Percentiles rank a stretch among this genome's conserved stretches.
Conservation (phyloP, 2,329 filamentous ascomycete genomes). For the Xylariaceae sp. region DNA sequence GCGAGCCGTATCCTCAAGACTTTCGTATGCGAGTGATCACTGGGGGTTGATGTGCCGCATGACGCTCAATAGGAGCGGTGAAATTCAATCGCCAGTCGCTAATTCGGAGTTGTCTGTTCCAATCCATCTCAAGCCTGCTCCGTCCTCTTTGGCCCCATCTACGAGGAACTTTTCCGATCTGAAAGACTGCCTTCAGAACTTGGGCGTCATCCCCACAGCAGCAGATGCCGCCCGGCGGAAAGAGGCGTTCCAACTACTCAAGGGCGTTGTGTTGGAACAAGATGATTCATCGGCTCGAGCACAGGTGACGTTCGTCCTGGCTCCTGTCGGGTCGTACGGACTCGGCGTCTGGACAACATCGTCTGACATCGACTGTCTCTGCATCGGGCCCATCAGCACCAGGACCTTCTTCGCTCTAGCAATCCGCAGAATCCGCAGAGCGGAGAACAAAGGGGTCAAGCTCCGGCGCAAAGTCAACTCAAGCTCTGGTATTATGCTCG, state of each 20-base stretch:
- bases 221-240: conserved; percentile 38
- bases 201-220: conserved; percentile 41
- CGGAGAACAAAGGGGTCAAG: conserved; percentile 37
- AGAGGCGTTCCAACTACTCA: conserved; percentile 42
- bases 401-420: conserved; percentile 57
- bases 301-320: conserved; percentile 42
- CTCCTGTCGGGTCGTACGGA: conserved; percentile 61
- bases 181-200: conserved; percentile 32
- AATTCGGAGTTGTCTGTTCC: conserved; percentile 27
- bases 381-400: conserved; percentile 56
- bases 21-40: conserved; percentile 47
- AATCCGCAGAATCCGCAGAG: conserved; percentile 47
- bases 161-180: conserved; percentile 33
- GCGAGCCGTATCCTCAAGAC: conserved; percentile 3
- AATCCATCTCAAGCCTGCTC: conserved; percentile 31
- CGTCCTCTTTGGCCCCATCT: conserved; percentile 28
- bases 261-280: conserved; percentile 35
- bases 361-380: conserved; percentile 63
- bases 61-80: conserved; percentile 16
- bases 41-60: conserved; percentile 50
- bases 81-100: conserved; percentile 14
- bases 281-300: conserved; percentile 19
- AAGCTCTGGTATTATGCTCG: conserved; percentile 57
- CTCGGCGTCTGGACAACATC: conserved; percentile 54
- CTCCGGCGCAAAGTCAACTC: conserved; percentile 54